Conservation (phyloP, 805 yeast genomes). For the Kurtzmaniella cleridarum region DNA sequence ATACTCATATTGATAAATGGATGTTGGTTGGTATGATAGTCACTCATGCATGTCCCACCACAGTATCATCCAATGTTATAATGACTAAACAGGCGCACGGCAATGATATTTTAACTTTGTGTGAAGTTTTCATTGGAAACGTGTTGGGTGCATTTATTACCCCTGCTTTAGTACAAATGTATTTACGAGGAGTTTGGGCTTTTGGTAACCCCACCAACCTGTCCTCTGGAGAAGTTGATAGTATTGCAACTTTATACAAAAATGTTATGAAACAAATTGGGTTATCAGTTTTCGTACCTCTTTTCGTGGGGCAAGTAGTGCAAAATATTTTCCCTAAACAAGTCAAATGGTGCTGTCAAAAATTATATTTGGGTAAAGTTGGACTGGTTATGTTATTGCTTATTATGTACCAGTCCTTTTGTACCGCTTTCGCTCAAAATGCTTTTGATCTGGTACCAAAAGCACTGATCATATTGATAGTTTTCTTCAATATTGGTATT, state of each 20-base stretch:
- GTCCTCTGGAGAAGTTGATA: constrained; percentile 40
- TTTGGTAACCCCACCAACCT: constrained; percentile 69
- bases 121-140: constrained; percentile 85
- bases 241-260: constrained; percentile 55
- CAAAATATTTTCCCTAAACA: constrained; percentile 67
- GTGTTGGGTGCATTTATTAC: constrained; percentile 81
- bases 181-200: constrained; percentile 49
- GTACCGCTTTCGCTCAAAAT: constrained; percentile 79
- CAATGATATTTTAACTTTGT: constrained; percentile 67
- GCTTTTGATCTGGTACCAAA: constrained; percentile 71
- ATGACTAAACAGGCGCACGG: constrained; percentile 88
- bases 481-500: constrained; percentile 77
- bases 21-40: constrained; percentile 75
- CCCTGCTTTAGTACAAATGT: constrained; percentile 80
- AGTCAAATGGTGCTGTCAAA: constrained; percentile 53
- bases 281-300: constrained; percentile 73
- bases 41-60: constrained; percentile 86
- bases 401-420: constrained; percentile 74
- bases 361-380: constrained; percentile 60
- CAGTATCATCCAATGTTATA: constrained; percentile 86
- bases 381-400: constrained; percentile 76
- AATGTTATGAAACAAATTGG: constrained; percentile 88
- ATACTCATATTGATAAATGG: constrained; percentile 65
- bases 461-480: constrained; percentile 66
- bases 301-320: constrained; percentile 81